phyloP scores from a whole-genome alignment of 768 basidiomycete species.

The Auriscalpium orientale region DNA sequence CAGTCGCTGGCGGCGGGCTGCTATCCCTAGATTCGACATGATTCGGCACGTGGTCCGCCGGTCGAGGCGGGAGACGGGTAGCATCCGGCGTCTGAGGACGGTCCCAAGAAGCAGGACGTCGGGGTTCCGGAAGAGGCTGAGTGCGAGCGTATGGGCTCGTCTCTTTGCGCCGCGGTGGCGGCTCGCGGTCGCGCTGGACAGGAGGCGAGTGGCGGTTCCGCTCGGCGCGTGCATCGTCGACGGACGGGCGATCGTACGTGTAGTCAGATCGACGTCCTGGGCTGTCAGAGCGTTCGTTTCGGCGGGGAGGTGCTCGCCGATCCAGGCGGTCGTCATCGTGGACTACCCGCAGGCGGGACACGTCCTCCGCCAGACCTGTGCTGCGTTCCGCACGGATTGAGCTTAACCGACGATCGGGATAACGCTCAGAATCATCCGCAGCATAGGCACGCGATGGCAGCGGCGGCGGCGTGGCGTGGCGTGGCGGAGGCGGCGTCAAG shows the following conservation, averaged over 20 bases:
- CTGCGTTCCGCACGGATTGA: not conserved
- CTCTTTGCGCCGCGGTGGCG: not conserved
- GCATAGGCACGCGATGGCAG: not conserved
- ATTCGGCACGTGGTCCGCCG: not conserved
- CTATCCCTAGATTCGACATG: not conserved
- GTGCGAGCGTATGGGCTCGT: not conserved
- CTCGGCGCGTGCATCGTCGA: no score
- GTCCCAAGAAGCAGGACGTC: not conserved
- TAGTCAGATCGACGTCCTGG: no score
- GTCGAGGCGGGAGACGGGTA: not conserved
- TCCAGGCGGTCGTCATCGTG: not conserved
- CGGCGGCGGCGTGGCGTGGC: not conserved
- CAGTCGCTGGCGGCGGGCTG: not conserved
- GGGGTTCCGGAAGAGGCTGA: not conserved
- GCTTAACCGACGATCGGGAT: not conserved
- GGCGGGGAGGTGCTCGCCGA: not conserved
- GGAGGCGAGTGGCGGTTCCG: not conserved
- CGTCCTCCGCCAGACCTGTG: not conserved
- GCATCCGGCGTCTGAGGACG: not conserved
- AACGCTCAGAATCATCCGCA: not conserved
- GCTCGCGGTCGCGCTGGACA: not conserved
- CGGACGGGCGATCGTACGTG: no score
- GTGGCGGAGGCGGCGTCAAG: not conserved
- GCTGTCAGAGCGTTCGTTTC: no score
- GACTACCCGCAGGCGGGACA: not conserved